Evolutionary conservation across 2,329 filamentous ascomycete genomes (phyloP).

Genomic region (Exophiala viscosa): DNA sequence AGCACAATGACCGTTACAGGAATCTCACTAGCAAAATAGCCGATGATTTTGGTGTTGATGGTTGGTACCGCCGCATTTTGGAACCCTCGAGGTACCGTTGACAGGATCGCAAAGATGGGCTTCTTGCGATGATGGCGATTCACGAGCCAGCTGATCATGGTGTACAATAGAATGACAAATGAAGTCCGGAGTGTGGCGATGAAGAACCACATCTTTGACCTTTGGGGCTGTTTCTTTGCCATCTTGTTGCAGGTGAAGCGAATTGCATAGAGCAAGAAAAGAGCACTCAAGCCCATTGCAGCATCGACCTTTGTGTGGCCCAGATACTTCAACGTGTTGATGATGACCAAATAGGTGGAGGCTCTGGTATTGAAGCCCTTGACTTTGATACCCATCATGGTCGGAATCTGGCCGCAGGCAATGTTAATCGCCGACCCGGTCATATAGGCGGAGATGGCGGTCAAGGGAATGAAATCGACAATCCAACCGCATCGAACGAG

Average conservation of each 20-base stretch:
- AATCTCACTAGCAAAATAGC: slow-evolving; percentile 65
- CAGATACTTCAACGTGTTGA: slow-evolving; percentile 74
- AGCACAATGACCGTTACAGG: slow-evolving; percentile 90
- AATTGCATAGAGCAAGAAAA: slow-evolving; percentile 72
- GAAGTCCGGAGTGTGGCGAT: slow-evolving; percentile 83
- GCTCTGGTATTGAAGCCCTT: slow-evolving; percentile 67
- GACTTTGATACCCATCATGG: slow-evolving; percentile 74
- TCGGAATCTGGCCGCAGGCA: slow-evolving; percentile 74
- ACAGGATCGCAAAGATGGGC: slow-evolving; percentile 70
- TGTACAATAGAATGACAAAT: slow-evolving; percentile 89
- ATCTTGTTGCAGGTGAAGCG: slow-evolving; percentile 61
- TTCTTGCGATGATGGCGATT: slow-evolving; percentile 65
- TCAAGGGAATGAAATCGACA: slow-evolving; percentile 86
- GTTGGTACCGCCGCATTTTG: slow-evolving; percentile 70
- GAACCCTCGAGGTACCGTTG: slow-evolving; percentile 79
- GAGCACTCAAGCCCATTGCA: slow-evolving; percentile 79
- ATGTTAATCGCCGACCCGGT: slow-evolving; percentile 93
- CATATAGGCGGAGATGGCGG: slow-evolving; percentile 92
- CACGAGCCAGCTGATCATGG: slow-evolving; percentile 79
- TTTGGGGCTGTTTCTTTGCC: slow-evolving; percentile 65
- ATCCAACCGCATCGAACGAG: slow-evolving; percentile 80
- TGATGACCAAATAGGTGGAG: slow-evolving; percentile 75
- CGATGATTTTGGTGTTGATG: slow-evolving; percentile 64
- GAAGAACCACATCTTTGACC: slow-evolving; percentile 80
- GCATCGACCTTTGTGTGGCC: slow-evolving; percentile 69